Evolutionary conservation across 345 rosid species (phyloP), one percentile per base, ranked within the genome.

Genomic region (Salix arbutifolia): DNA sequence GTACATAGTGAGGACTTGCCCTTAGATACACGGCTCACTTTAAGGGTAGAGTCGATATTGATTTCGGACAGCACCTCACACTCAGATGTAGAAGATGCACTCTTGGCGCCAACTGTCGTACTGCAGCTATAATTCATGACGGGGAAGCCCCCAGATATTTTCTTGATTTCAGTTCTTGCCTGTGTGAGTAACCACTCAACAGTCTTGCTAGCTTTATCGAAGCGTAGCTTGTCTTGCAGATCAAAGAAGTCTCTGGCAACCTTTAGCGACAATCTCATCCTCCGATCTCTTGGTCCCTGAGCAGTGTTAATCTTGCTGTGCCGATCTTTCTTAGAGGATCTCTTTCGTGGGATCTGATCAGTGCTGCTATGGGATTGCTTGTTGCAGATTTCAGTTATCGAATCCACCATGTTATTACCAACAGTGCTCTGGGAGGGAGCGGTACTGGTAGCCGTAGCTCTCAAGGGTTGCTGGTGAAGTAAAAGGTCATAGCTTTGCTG

Each of bases 231-330:
- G 87, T 94, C 97, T 83, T 94, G 98, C 67, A 94, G 82, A 61
- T 92, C 89, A 28, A 92, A 94, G 78, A 94, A 91, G 62, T 87
- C 81, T 9, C 81, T 81, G 16, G 98, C 98, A 25, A 91, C 92
- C 37, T 90, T 90, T 21, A 90, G 83, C 8, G 98, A 94, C 78
- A 94, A 77, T 80, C 98, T 89, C 92, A 94, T 89, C 70, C 98
- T 83, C 81, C 98, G 85, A 44, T 94, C 97, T 77, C 98, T 80
- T 5, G 87, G 89, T 23, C 98, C 98, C 37, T 84, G 89, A 13
- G 94, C 96, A 1, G 98, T 94, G 73, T 82, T 73, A 69, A 94
- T 92, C 87, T 94, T 94, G 86, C 98, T 94, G 79, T 94, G 97
- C 66, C 96, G 86, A 72, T 92, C 98, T 66, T 79, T 88, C 83